Evolutionary conservation across 805 yeast genomes (phyloP), one percentile per base, ranked within the genome.

Genomic region (Metschnikowia colocasiae): DNA sequence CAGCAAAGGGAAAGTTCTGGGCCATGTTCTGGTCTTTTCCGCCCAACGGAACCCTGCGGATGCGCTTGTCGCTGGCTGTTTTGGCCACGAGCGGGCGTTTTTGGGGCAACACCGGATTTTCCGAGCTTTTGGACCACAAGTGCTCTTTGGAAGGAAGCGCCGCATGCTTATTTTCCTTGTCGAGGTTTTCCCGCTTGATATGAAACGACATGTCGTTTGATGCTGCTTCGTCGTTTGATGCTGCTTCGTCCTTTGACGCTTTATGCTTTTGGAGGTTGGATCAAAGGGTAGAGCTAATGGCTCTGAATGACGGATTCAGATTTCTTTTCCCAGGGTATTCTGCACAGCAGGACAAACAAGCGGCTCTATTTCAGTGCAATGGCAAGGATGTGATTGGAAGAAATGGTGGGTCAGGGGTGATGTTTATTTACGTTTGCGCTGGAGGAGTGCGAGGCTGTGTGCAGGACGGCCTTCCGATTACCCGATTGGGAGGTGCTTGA

Each of bases 11-110:
- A 13, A 20, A 18, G 18, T 29, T 27, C 59, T 48, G 6, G 67
- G 64, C 23, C 60, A 35, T 16, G 53, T 71, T 71, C 33, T 59
- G 66, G 53, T 66, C 68, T 48, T 71, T 71, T 1, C 75, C 75
- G 3, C 74, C 71, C 41, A 71, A 60, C 3, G 76, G 76, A 15
- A 55, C 52, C 16, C 43, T 27, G 34, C 56, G 43, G 7, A 62
- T 57, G 45, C 76, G 55, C 29, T 54, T 58, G 10, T 49, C 50
- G 7, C 37, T 44, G 25, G 20, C 20, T 3, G 32, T 38, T 20
- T 33, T 40, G 16, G 50, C 18, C 13, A 32, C 36, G 27, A 37
- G 39, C 6, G 40, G 46, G 22, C 40, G 44, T 35, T 22, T 45
- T 22, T 33, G 34, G 3, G 37, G 31, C 39, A 26, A 16, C 19